A percentile compares a stretch with the other conserved stretches of the same genome.
Evolutionary conservation across 2,329 filamentous ascomycete species (phyloP).

Genomic region (Claviceps pazoutovae): DNA sequence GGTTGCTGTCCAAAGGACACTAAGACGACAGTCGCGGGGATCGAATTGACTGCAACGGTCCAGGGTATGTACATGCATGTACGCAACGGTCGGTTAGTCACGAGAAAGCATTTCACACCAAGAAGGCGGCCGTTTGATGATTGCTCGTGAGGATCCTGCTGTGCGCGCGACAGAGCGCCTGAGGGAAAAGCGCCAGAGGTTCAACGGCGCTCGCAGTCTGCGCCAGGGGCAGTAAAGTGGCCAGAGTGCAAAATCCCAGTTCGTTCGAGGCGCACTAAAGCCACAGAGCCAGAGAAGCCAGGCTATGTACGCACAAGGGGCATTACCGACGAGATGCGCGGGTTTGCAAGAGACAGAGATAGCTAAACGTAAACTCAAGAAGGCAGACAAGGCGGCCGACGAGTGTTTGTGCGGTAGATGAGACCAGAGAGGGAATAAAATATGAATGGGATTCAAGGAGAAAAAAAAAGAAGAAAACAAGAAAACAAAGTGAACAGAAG

Average conservation of each 20-base stretch:
- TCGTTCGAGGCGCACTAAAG: background rate
- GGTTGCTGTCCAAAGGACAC: background rate
- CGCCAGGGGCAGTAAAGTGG: background rate
- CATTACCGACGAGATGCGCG: background rate
- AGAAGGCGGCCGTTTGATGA: background rate
- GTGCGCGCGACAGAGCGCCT: background rate
- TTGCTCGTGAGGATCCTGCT: background rate
- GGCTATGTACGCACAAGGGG: background rate
- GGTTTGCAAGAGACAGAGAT: background rate
- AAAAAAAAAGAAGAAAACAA: background rate
- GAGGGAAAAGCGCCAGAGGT: background rate
- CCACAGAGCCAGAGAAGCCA: background rate
- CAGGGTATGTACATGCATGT: background rate
- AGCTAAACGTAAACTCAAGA: background rate
- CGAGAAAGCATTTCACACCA: background rate
- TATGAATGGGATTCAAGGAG: background rate
- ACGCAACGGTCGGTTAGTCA: background rate
- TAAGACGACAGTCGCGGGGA: background rate
- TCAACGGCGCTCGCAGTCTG: background rate
- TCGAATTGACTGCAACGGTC: background rate
- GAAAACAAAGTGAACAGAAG: background rate
- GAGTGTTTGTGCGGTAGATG: background rate
- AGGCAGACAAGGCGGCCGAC: background rate
- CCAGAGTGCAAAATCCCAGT: background rate
- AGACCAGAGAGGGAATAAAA: background rate